Evolutionary conservation across 2,329 filamentous ascomycete species (phyloP).

Genomic region (Fusarium sp.): DNA sequence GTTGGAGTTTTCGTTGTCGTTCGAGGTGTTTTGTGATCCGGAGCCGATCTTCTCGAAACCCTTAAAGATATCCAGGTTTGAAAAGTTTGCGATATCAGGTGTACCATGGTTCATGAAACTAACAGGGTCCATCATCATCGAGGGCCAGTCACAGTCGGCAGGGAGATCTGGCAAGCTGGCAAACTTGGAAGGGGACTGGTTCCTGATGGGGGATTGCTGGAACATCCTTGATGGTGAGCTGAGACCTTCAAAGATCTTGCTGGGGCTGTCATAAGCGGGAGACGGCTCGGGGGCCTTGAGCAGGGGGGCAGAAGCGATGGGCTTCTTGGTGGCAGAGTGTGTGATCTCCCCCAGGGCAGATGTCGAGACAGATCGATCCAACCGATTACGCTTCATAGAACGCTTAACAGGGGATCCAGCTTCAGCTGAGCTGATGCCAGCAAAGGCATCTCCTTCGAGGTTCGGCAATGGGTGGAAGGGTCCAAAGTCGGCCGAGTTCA

Average conservation of each 20-base stretch:
- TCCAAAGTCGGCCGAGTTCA: slow-evolving; percentile 69
- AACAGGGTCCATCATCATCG: slow-evolving; percentile 50
- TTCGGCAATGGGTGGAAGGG: slow-evolving; percentile 65
- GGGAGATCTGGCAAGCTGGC: slow-evolving; percentile 50
- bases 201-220: slow-evolving; percentile 50
- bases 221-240: slow-evolving; percentile 68
- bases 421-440: slow-evolving; percentile 60
- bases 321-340: slow-evolving; percentile 64
- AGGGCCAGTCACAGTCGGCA: slow-evolving; percentile 55
- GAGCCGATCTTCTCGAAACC: slow-evolving; percentile 81
- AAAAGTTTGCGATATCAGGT: slow-evolving; percentile 65
- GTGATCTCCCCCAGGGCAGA: slow-evolving; percentile 73
- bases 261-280: slow-evolving; percentile 64
- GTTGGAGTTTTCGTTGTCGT: slow-evolving; percentile 27
- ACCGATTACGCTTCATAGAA: slow-evolving; percentile 67
- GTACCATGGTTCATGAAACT: slow-evolving; percentile 62
- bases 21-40: slow-evolving; percentile 46
- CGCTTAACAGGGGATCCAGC: slow-evolving; percentile 77
- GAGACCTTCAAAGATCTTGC: slow-evolving; percentile 67
- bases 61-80: slow-evolving; percentile 78
- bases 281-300: slow-evolving; percentile 61
- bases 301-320: slow-evolving; percentile 62
- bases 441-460: slow-evolving; percentile 47
- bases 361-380: slow-evolving; percentile 73
- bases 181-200: slow-evolving; percentile 66